Evolutionary conservation across 202 grass and related monocot species (phyloP).

Genomic region (Elaeis oleifera): DNA sequence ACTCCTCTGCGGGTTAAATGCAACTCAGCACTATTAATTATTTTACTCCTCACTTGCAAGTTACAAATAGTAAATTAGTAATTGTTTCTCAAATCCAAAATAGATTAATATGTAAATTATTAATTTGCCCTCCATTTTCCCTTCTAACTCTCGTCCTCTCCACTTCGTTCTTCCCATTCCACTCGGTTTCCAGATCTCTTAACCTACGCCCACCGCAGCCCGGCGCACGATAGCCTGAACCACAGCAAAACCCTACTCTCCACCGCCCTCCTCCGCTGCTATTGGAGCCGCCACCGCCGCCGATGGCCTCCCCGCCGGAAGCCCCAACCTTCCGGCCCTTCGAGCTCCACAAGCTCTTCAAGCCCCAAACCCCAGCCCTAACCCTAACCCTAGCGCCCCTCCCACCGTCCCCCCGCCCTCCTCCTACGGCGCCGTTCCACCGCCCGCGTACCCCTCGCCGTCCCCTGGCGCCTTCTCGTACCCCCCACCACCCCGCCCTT

Average conservation of each 20-base stretch:
- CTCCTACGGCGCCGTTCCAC: slow-evolving; percentile 26
- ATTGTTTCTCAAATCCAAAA: no score
- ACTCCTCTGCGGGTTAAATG: no score
- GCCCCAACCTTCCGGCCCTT: slow-evolving; percentile 33
- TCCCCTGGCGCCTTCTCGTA: slow-evolving; percentile 63
- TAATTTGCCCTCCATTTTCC: no score
- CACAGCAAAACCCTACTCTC: not conserved
- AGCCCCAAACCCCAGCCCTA: slow-evolving; percentile 28
- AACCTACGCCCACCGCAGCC: no score
- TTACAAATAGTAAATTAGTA: no score
- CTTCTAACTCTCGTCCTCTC: no score
- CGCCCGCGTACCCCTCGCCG: slow-evolving; percentile 27
- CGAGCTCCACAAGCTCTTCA: slow-evolving; percentile 41
- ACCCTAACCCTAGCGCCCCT: slow-evolving; percentile 41
- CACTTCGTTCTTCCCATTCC: no score
- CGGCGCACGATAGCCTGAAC: no score
- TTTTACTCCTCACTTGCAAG: no score
- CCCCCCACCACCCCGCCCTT: slow-evolving; percentile 50
- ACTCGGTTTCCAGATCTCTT: no score
- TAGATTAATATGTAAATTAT: no score
- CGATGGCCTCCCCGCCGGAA: slow-evolving; percentile 64
- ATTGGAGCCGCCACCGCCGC: not conserved
- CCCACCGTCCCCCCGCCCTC: slow-evolving; percentile 16
- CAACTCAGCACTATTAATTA: no score
- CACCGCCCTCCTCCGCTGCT: not conserved